Percentiles rank a stretch among this genome's conserved stretches.
phyloP scores from a whole-genome alignment of 305 asterid species.

The Fraxinus platypoda region DNA sequence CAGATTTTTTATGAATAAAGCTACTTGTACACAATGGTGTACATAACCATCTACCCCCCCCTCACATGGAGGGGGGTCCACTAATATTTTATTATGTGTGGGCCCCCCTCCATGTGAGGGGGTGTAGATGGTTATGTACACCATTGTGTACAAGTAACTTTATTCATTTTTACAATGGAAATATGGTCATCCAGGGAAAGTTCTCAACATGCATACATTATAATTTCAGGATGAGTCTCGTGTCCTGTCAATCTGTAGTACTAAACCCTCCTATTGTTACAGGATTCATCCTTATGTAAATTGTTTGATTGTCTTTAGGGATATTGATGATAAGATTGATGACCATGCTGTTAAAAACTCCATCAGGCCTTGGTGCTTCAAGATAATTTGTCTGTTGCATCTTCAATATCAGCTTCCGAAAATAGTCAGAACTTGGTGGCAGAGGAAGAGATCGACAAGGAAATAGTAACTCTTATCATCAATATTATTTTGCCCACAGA shows the following conservation, averaged over 20 bases:
- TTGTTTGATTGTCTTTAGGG: neutral
- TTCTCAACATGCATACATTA: neutral
- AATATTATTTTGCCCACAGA: neutral
- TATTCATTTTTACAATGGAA: neutral
- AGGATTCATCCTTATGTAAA: neutral
- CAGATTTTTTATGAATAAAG: too few species aligned
- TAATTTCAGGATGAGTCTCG: neutral
- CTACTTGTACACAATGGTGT: too few species aligned
- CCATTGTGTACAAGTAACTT: too few species aligned
- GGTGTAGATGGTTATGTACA: too few species aligned
- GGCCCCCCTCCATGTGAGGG: too few species aligned
- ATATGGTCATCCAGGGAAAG: neutral
- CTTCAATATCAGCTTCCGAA: conserved; percentile 38
- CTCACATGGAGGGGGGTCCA: too few species aligned
- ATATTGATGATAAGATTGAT: neutral
- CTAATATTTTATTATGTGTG: too few species aligned
- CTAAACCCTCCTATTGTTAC: neutral
- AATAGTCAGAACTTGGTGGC: conserved; percentile 43
- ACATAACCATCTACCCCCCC: too few species aligned
- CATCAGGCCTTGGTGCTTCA: neutral
- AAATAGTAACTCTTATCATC: too few species aligned
- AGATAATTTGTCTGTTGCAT: conserved; percentile 9
- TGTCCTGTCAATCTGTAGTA: neutral
- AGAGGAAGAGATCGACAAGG: too few species aligned
- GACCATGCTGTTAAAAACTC: neutral